phyloP scores from a whole-genome alignment of 805 yeast genomes.

The Metschnikowia lachancei region DNA sequence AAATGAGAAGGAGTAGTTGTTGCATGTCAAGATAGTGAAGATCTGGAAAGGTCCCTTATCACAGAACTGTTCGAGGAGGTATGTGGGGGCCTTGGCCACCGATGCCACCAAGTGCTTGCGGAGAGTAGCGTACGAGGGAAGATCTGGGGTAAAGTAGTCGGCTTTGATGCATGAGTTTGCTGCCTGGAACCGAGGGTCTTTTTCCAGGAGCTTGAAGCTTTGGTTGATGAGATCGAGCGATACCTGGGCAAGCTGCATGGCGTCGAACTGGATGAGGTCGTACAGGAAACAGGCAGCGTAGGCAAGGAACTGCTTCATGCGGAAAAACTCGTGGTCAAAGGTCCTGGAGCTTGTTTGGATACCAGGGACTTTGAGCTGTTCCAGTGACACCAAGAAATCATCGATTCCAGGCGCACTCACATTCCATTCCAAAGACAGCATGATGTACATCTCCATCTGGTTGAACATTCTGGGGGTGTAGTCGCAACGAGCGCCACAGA shows the following conservation, averaged over 20 bases:
- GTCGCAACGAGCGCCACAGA: slow-evolving; percentile 63
- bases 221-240: slow-evolving; percentile 35
- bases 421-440: slow-evolving; percentile 70
- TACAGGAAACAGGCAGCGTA: slow-evolving; percentile 49
- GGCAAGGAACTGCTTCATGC: slow-evolving; percentile 48
- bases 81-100: slow-evolving; percentile 14
- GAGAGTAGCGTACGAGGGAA: slow-evolving; percentile 8
- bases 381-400: slow-evolving; percentile 32
- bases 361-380: slow-evolving; percentile 40
- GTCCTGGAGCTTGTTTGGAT: slow-evolving; percentile 13
- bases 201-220: slow-evolving; percentile 22
- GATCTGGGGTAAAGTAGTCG: slow-evolving; percentile 7
- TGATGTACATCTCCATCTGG: slow-evolving; percentile 77
- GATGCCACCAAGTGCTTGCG: slow-evolving; percentile 12
- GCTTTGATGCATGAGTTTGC: slow-evolving; percentile 17
- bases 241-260: slow-evolving; percentile 26
- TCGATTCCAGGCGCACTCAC: slow-evolving; percentile 58
- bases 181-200: slow-evolving; percentile 25
- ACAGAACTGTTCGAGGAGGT: slow-evolving; percentile 14
- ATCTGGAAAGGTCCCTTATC: slow-evolving; percentile 17
- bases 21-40: slow-evolving; percentile 6
- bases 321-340: slow-evolving; percentile 34
- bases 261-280: slow-evolving; percentile 28
- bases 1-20: slow-evolving; percentile 1
- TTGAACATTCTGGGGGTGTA: slow-evolving; percentile 46